Base-by-base conservation (phyloP, 768 basidiomycete species). In the Leccinum rimulosum region DNA sequence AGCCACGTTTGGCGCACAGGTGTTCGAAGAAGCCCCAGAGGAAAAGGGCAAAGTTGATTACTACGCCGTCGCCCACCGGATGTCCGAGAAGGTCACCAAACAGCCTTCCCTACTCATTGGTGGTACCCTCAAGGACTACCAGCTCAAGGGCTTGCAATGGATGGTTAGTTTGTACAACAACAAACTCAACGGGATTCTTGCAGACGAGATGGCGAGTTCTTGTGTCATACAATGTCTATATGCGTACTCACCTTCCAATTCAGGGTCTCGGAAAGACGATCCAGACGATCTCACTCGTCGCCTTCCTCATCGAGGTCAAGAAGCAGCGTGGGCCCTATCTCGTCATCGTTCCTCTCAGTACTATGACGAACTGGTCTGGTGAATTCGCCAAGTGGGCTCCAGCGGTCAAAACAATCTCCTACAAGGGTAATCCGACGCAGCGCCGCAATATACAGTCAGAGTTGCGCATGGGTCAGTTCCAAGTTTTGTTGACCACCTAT, bases 371-470 rank as follows among this genome's bases (percentile, higher is more conserved):
- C 71, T 97, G 95, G 95, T 86, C 91, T 1, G 89, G 93, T 60
- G 95, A 97, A 77, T 97, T 98, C 68, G 88, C 90, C n/a, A 94
- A 94, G 72, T 97, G 95, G 95, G 95, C 95, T 4, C 95, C 95
- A 0, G 73, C 79, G 11, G 87, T 98, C 53, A 85, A 82, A 68
- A 81, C 80, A 54, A 78, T 97, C 47, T 83, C 95, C 33, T 95
- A 96, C 80, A 98, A 97, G 68, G 95, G 95, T 54, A 93, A 94
- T 58, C 95, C 95, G 2, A 73, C 81, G 12, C 89, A 91, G 61
- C 87, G 95, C 56, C 86, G 91, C 50, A 82, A 82, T 38, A 74
- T 94, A 35, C 92, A 95, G 71, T 77, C 77, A 49, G 90, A 94
- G 36, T 76, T 98, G 57, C 84, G 93, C 36, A 75, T 83, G 54